Base-by-base conservation (phyloP, 2,329 filamentous ascomycete genomes). In the Emmonsiellopsis sp. region DNA sequence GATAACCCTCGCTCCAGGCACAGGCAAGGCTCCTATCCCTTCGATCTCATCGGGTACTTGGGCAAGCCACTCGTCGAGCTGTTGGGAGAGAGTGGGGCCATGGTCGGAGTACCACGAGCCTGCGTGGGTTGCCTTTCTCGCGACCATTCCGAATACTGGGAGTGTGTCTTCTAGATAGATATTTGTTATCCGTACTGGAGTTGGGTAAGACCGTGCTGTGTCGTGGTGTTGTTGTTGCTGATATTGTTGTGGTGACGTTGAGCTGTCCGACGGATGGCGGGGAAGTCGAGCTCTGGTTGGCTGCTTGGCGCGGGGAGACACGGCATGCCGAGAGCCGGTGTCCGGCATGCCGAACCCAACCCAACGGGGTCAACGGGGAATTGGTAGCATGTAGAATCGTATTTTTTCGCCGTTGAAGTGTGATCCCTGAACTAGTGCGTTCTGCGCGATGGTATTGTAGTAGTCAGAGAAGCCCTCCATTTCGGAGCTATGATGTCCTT, bases 81-180 rank as follows among this genome's bases (percentile, higher is more conserved):
- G 78, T 6, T 66, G 62, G 2, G 79, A 79, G 49, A 97, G 80
- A n/a, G 71, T 69, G 2, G 68, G 65, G 5, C 78, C 72, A 55
- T 83, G 77, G 48, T 77, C 77, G 6, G 83, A 77, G 68, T 98
- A 98, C 93, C 93, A 98, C 14, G 83, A 86, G 40, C 88, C 87
- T 21, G 92, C 90, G 68, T 97, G 93, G 53, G 78, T 82, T 17
- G 89, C 85, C 59, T 74, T 68, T 63, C 85, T 65, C 50, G 68
- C 60, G 49, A 66, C 36, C 72, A 75, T 75, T 39, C 14, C 39
- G 46, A 11, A 11, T 37, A 21, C 6, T 13, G 21, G n/a, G 31
- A 3, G 11, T 5, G 21, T 31, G 21, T 0, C 21, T 27, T 27
- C 21, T 27, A 27, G 17, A 17, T 17, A 17, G 17, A 17, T 17